Percentiles rank a stretch among this genome's conserved stretches.
These are phyloP conservation scores for Populus hybrid DNA, from an alignment of 441 rosid genomes.

Conservation along the genomic window DNA sequence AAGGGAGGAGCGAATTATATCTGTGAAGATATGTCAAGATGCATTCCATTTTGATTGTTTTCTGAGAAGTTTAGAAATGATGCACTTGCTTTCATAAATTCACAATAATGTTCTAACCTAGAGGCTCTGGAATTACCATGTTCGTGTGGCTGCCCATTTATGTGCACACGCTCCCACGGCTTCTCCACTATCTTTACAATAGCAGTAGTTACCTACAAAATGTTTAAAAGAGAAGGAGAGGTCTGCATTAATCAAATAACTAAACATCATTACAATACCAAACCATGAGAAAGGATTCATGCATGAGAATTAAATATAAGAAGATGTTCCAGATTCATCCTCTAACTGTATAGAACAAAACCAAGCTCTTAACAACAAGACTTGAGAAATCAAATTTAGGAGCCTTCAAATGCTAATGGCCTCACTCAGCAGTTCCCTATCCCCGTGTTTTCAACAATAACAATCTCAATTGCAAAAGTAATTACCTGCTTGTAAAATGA, in stretches of 20 bases:
- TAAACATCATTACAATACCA: neutral
- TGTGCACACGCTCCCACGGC: slow-evolving; percentile 81
- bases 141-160: slow-evolving; percentile 64
- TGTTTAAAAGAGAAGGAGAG: neutral
- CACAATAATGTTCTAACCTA: neutral
- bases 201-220: slow-evolving; percentile 61
- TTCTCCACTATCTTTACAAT: slow-evolving; percentile 75
- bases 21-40: neutral
- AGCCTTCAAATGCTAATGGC: neutral
- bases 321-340: neutral
- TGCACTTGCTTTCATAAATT: neutral
- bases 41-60: neutral
- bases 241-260: neutral
- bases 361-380: neutral
- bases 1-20: neutral
- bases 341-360: neutral
- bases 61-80: neutral
- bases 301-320: neutral
- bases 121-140: slow-evolving; percentile 49
- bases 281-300: neutral
- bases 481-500: slow-evolving; percentile 71
- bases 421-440: neutral
- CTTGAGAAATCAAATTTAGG: neutral
- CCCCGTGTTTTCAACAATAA: neutral
- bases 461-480: neutral